Evolutionary conservation across 768 basidiomycete species (phyloP), one percentile per base, ranked within the genome.

Genomic region (Cubamyces sp.): DNA sequence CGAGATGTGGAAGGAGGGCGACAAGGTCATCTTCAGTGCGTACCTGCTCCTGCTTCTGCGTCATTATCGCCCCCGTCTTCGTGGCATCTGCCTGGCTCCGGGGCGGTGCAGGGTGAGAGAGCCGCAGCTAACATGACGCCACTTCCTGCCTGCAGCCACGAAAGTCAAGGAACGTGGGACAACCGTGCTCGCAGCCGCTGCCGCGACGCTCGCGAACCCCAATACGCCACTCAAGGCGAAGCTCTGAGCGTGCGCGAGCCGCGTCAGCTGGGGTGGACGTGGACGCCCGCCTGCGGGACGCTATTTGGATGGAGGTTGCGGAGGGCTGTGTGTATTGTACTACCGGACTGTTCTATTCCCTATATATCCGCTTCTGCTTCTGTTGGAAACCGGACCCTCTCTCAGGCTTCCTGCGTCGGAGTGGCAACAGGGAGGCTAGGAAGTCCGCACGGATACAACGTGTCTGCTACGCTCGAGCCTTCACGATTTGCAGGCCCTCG

Each of bases 1-100:
- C 0, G 87, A 93, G 73, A 98, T 98, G 96, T 99, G 97, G 97
- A 97, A 95, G 74, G 94, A 97, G 68, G 92, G 89, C 2, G 75
- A 82, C 63, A 97, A 87, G 76, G 88, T 98, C 57, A 87, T 98
- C 52, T 99, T 99, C 74, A 79, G 94, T 97, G 68, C 73, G 93
- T 83, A 11, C n/a, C 43, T 26, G 37, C 60, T 21, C 54, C 37
- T 50, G 42, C 14, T 30, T 42, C 41, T 58, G 23, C 34, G 40
- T 39, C 49, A 19, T 49, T 23, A 34, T 25, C 28, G n/a, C 12
- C 14, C 18, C 39, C 14, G 19, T 28, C 23, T 21, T 23, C 60
- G 34, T n/a, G 45, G 15, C 30, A 5, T 16, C 37, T 7, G 15
- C 21, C 14, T 28, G 48, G 41, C n/a, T 9, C 39, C 15, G 18